Percentiles rank a stretch among this genome's conserved stretches.
phyloP scores from a whole-genome alignment of 805 yeast species.

The Candida piceae region DNA sequence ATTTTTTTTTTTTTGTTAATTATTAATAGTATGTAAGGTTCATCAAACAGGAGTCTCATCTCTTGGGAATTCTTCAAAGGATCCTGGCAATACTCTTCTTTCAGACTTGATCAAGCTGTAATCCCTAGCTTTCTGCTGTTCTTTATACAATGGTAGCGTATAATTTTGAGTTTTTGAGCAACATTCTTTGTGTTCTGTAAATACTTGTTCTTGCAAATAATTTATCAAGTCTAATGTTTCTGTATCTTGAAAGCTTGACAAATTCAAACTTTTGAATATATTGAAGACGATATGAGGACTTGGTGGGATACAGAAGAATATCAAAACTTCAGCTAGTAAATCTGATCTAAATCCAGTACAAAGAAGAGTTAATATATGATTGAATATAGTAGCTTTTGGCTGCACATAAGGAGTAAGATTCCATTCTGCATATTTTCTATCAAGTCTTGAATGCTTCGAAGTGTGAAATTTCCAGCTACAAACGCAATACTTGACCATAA shows the following conservation, averaged over 20 bases:
- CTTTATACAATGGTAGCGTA: too few relatives aligned
- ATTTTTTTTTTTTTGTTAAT: too few relatives aligned
- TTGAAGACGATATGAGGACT: conserved; percentile 21
- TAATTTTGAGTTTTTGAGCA: background rate
- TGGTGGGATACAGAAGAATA: conserved; percentile 20
- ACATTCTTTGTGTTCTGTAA: background rate
- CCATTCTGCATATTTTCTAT: conserved; percentile 30
- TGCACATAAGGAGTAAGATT: conserved; percentile 21
- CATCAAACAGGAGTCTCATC: too few relatives aligned
- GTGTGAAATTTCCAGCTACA: conserved; percentile 37
- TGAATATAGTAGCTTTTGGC: conserved; percentile 18
- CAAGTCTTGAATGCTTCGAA: conserved; percentile 16
- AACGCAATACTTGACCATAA: conserved; percentile 40
- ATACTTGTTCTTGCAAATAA: conserved; percentile 17
- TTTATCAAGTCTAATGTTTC: conserved; percentile 15
- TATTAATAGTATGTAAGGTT: too few relatives aligned
- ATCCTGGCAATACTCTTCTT: background rate
- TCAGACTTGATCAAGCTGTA: background rate
- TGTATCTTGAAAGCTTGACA: conserved; percentile 4
- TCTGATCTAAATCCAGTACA: conserved; percentile 16
- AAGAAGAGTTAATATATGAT: conserved; percentile 11
- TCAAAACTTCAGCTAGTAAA: conserved; percentile 21
- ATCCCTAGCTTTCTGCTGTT: too few relatives aligned
- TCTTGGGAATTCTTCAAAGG: background rate
- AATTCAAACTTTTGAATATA: conserved; percentile 12